These are phyloP conservation scores for Exophiala lecanii-corni DNA, from an alignment of 2,329 filamentous ascomycete genomes.

Conservation along the genomic window DNA sequence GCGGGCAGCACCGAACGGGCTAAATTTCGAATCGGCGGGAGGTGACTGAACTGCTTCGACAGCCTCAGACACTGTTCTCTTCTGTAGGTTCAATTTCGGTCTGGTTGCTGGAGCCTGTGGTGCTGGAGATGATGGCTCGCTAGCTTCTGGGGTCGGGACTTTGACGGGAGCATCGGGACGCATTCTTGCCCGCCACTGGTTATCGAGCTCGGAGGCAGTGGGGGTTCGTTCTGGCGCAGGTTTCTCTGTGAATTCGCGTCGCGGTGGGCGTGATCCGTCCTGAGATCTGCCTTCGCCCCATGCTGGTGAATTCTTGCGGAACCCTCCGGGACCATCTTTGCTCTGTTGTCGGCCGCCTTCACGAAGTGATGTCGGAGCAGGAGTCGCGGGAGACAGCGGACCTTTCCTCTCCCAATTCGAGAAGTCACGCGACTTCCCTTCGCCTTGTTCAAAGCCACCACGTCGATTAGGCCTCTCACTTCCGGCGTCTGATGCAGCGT, in stretches of 20 bases:
- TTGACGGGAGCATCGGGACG: slow-evolving; percentile 66
- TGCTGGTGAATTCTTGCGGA: slow-evolving; percentile 65
- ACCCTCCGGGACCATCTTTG: slow-evolving; percentile 54
- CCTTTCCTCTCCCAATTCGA: slow-evolving; percentile 94
- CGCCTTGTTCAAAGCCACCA: slow-evolving; percentile 63
- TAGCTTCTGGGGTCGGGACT: slow-evolving; percentile 64
- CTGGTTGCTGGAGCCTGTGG: slow-evolving; percentile 59
- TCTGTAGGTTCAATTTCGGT: slow-evolving; percentile 80
- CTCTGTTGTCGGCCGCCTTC: slow-evolving; percentile 57
- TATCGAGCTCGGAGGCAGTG: slow-evolving; percentile 88
- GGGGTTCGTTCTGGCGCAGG: slow-evolving; percentile 64
- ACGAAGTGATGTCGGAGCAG: slow-evolving; percentile 37
- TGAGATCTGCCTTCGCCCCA: slow-evolving; percentile 67
- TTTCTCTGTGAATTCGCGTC: slow-evolving; percentile 69
- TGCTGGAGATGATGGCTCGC: slow-evolving; percentile 70
- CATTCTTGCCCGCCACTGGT: slow-evolving; percentile 89
- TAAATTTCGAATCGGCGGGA: slow-evolving; percentile 71
- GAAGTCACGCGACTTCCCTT: slow-evolving; percentile 75
- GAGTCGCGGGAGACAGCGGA: slow-evolving; percentile 68
- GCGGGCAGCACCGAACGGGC: slow-evolving; percentile 86
- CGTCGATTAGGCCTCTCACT: slow-evolving; percentile 66
- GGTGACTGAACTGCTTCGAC: slow-evolving; percentile 45
- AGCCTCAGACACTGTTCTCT: slow-evolving; percentile 83
- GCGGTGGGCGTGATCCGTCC: slow-evolving; percentile 74
- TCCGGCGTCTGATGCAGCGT: slow-evolving; percentile 50